Percentiles rank a stretch among this genome's conserved stretches.
Conservation (phyloP, 441 rosid genomes). For the Gossypium trilobum region DNA sequence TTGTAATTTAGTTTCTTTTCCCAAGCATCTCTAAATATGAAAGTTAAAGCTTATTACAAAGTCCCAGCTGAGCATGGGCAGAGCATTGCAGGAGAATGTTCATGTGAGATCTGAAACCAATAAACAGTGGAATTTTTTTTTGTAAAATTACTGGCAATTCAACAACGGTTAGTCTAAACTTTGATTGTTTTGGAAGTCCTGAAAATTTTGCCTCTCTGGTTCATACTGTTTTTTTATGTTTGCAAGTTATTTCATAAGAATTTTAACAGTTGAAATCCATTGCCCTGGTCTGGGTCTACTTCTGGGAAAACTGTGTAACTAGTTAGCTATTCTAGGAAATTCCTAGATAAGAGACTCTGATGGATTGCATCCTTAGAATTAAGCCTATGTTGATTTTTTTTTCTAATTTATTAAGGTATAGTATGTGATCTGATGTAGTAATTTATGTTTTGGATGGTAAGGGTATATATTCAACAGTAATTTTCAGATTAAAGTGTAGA, state of each 20-base stretch:
- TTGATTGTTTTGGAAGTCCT: background rate
- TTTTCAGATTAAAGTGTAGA: background rate
- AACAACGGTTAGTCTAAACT: background rate
- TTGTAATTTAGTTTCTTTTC: background rate
- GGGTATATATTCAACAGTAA: background rate
- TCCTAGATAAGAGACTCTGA: background rate
- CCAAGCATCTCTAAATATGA: background rate
- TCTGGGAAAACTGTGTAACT: background rate
- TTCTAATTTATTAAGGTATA: background rate
- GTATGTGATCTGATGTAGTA: background rate
- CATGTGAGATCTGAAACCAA: conserved; percentile 1
- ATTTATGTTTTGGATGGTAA: background rate
- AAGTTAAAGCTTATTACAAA: background rate
- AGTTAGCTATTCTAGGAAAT: background rate
- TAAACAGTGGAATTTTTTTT: background rate
- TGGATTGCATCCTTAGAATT: background rate
- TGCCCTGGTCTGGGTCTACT: background rate
- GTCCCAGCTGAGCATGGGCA: background rate
- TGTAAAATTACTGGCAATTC: background rate
- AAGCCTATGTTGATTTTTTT: background rate
- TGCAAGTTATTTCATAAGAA: background rate
- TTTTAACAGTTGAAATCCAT: background rate
- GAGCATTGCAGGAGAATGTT: background rate
- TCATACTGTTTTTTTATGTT: background rate
- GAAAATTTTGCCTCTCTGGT: background rate